A percentile compares a stretch with the other conserved stretches of the same genome.
Evolutionary conservation across 805 yeast species (phyloP).

Genomic region (Yarrowia alimentaria): DNA sequence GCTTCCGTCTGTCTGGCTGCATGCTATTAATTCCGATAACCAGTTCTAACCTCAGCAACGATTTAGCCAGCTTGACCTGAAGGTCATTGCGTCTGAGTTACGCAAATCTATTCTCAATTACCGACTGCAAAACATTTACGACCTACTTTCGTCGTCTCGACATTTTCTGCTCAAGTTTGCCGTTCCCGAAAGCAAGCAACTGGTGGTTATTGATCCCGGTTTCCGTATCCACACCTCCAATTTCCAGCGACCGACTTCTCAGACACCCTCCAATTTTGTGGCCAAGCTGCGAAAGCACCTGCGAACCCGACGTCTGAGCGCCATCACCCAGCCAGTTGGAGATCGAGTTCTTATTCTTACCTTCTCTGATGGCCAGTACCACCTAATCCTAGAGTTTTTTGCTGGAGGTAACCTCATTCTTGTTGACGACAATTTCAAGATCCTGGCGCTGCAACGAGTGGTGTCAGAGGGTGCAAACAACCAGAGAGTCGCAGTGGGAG

Average conservation of each 20-base stretch:
- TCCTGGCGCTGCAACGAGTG: slow-evolving; percentile 71
- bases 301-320: slow-evolving; percentile 72
- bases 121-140: slow-evolving; percentile 81
- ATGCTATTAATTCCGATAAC: too few species aligned
- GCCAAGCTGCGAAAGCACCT: slow-evolving; percentile 82
- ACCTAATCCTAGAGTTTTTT: slow-evolving; percentile 84
- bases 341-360: slow-evolving; percentile 83
- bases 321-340: slow-evolving; percentile 67
- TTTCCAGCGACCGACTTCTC: slow-evolving; percentile 76
- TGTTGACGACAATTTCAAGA: slow-evolving; percentile 64
- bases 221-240: slow-evolving; percentile 74
- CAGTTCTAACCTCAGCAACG: slow-evolving; percentile 67
- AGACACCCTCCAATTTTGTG: slow-evolving; percentile 81
- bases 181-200: slow-evolving; percentile 75
- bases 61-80: slow-evolving; percentile 78
- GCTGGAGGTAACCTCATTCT: slow-evolving; percentile 90
- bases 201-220: slow-evolving; percentile 81
- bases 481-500: slow-evolving; percentile 68
- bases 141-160: slow-evolving; percentile 65
- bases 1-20: too few species aligned
- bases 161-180: slow-evolving; percentile 79
- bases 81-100: slow-evolving; percentile 67
- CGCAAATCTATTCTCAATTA: slow-evolving; percentile 55
- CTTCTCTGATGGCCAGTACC: slow-evolving; percentile 75
- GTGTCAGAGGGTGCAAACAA: slow-evolving; percentile 71